Evolutionary conservation across 2,329 filamentous ascomycete genomes (phyloP), one percentile per base, ranked within the genome.

Genomic region (Aspergillus puulaauensis): DNA sequence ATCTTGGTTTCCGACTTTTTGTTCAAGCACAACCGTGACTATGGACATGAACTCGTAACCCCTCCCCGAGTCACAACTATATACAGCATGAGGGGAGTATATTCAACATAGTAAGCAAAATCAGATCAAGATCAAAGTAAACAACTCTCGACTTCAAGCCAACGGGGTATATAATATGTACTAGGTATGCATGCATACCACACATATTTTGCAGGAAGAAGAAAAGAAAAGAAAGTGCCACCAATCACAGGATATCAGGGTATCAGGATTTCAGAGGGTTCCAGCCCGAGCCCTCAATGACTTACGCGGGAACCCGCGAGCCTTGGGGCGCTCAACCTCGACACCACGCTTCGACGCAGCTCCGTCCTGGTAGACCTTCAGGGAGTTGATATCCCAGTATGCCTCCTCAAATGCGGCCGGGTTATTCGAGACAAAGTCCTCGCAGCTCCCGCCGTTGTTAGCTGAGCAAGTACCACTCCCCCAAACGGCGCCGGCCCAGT

Each of bases 401-500:
- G 90, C 84, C 23, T 93, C 82, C 19, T 75, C 70, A 72, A 95
- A 96, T 12, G 82, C 89, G 8, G 74, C 68, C 0, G 91, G 89
- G 73, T 93, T 90, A 64, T 82, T 78, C 54, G 80, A 80, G 21
- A 96, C 92, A 71, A 86, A 96, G 23, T 85, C 83, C 27, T 86
- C 70, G 78, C 93, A 96, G 1, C 86, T 87, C 40, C 75, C 89
- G 63, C 85, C 9, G 3, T 31, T 31, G 27, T 31, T 79, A 41
- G 81, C 75, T 1, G 81, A 75, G 73, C 90, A 93, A 44, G 82
- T 80, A 59, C 86, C 81, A 33, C 72, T 68, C 49, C 69, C 67
- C 88, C 89, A 96, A 35, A 87, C 85, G 43, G 78, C 71, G 23
- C 90, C 90, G 7, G 92, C 92, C 92, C 92, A 96, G 69, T 89